Conservation (phyloP, 805 yeast genomes). For the Kregervanrija pseudodelftensis region DNA sequence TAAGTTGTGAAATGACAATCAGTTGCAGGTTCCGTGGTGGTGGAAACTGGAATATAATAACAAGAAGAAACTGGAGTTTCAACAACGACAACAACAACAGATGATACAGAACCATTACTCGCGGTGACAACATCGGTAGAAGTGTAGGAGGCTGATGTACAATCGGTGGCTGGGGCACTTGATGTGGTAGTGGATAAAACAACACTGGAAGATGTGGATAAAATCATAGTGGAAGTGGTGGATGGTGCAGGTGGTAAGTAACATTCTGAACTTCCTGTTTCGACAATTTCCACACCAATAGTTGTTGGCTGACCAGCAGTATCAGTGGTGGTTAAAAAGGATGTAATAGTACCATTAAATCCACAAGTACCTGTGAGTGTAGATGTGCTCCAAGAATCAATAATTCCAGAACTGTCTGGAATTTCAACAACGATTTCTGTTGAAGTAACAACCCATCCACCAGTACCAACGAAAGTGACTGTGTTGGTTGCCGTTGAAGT, state of each 20-base stretch:
- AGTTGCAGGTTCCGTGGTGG: not conserved
- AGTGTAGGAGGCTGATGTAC: not conserved
- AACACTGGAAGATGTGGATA: not conserved
- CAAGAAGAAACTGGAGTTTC: not conserved
- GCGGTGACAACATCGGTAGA: not conserved
- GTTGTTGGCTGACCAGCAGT: not conserved
- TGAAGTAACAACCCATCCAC: not conserved
- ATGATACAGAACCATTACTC: not conserved
- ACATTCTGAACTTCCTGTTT: not conserved
- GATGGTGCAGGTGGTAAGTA: not conserved
- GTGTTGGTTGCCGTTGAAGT: not conserved
- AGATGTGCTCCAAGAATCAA: conserved; percentile 1
- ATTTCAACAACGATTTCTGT: not conserved
- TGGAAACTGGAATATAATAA: too few species aligned
- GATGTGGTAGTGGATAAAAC: conserved; percentile 1
- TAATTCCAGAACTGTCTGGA: not conserved
- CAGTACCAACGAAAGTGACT: not conserved
- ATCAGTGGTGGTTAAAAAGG: not conserved
- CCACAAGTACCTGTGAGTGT: not conserved
- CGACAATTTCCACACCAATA: conserved; percentile 1
- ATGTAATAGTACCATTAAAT: conserved; percentile 1
- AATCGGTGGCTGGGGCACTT: not conserved
- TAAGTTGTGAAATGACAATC: not conserved
- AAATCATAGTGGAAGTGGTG: too few species aligned
- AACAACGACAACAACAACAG: conserved; percentile 1